Evolutionary conservation across 768 basidiomycete genomes (phyloP).

Genomic region (Naematelia encephala): DNA sequence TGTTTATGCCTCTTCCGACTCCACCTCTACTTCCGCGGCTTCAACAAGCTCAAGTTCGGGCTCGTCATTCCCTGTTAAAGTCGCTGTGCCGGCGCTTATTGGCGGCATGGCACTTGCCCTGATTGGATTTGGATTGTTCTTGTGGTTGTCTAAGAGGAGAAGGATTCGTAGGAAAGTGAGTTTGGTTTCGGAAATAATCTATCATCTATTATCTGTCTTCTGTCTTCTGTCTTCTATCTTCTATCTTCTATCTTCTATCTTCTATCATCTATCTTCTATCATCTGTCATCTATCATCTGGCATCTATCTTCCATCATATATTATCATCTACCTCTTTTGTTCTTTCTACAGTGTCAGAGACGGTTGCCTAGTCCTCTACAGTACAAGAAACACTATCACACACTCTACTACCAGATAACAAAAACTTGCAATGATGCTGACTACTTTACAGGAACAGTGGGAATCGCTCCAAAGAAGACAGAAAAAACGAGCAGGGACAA

Average conservation of each 20-base stretch:
- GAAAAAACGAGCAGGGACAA: conserved; percentile 15
- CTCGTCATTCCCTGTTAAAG: conserved; percentile 24
- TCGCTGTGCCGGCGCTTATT: conserved; percentile 37
- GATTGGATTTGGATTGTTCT: conserved; percentile 23
- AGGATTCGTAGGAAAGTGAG: conserved; percentile 28
- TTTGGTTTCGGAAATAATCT: background rate
- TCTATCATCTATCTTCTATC: background rate
- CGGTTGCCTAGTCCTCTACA: no score
- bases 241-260: background rate
- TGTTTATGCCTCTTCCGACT: background rate
- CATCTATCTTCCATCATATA: background rate
- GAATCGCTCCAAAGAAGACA: conserved; percentile 23
- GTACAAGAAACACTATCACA: no score
- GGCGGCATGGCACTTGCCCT: conserved; percentile 40
- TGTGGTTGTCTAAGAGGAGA: conserved; percentile 17
- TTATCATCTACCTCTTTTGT: background rate
- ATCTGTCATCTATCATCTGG: background rate
- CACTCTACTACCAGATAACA: no score
- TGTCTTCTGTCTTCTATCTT: background rate
- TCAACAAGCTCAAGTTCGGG: background rate
- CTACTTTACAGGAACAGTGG: conserved; percentile 20
- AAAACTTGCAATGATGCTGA: no score
- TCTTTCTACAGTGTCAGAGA: no score
- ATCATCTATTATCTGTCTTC: background rate
- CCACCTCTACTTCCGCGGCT: background rate